Evolutionary conservation across 768 basidiomycete genomes (phyloP), one percentile per base, ranked within the genome.

Genomic region (Inosperma sp.): DNA sequence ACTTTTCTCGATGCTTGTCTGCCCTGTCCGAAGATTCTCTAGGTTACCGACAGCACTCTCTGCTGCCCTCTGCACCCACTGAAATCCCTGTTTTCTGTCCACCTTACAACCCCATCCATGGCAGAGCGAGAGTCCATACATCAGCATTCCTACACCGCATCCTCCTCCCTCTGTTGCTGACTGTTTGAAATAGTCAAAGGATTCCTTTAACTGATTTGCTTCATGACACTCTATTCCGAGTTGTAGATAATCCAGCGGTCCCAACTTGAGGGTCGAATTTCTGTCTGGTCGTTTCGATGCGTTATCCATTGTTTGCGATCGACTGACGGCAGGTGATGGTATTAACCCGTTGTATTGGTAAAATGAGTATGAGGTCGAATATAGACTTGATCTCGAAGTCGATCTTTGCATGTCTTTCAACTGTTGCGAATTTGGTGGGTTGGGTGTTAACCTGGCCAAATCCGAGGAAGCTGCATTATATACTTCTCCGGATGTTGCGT

Each of bases 61-160:
- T 7, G 91, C 91, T 4, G 93, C 92, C 53, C 79, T 80, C 52
- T 81, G 76, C 56, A 95, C 68, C 88, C 90, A 94, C 61, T 78
- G 80, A 68, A 93, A 94, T 7, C 82, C 92, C 33, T 72, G 68
- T 65, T 77, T 80, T 65, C 92, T 88, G 59, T 91, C 81, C 76
- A 86, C 83, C 62, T 76, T 69, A 56, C 83, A 82, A 3, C 92
- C 93, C 92, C 93, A 95, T 2, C 91, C 92, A 63, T 92, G 88
- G 45, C 92, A 73, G 59, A 93, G 69, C 25, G 89, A 74, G 34
- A 95, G 70, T 0, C 92, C 93, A 79, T 87, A 93, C 88, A 95
- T 91, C 52, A 94, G 67, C 90, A 93, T 93, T 14, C 93, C 93
- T 4, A 90, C 82, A 2, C 85, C 86, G 60, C 87, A 92, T 2